Conservation (phyloP, 2,329 filamentous ascomycete species). For the Penicillium sp. region DNA sequence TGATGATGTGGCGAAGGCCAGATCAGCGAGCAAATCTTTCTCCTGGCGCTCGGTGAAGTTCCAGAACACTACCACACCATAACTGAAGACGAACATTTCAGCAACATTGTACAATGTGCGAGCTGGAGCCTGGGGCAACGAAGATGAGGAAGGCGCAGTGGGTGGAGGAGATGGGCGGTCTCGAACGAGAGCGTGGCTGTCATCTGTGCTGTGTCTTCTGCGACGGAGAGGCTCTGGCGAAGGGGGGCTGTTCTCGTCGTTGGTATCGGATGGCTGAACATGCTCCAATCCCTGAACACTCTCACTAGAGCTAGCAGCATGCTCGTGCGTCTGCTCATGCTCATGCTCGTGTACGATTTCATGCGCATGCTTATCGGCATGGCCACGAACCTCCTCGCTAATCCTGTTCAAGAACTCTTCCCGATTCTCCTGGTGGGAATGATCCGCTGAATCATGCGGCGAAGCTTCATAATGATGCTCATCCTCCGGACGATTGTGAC, state of each 20-base stretch:
- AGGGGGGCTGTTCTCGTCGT: slow-evolving; percentile 4
- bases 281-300: background rate
- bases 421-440: slow-evolving; percentile 9
- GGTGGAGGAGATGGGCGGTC: slow-evolving; percentile 45
- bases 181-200: slow-evolving; percentile 22
- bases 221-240: slow-evolving; percentile 18
- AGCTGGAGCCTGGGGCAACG: slow-evolving; percentile 53
- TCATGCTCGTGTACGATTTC: too few relatives aligned
- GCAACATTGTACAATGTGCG: slow-evolving; percentile 70
- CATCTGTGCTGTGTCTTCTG: slow-evolving; percentile 26
- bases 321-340: background rate
- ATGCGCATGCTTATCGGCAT: slow-evolving; percentile 4
- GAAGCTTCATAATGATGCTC: slow-evolving; percentile 28
- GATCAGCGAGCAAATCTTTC: slow-evolving; percentile 91
- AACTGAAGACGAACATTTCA: slow-evolving; percentile 96
- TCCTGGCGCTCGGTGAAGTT: slow-evolving; percentile 97
- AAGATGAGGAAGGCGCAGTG: slow-evolving; percentile 35
- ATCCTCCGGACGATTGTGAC: slow-evolving; percentile 32
- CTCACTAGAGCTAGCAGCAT: slow-evolving; percentile 1
- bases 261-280: background rate
- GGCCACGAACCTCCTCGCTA: slow-evolving; percentile 15
- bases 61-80: slow-evolving; percentile 98
- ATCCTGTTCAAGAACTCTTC: slow-evolving; percentile 15
- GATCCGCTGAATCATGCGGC: slow-evolving; percentile 12
- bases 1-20: slow-evolving; percentile 72